Base-by-base conservation (phyloP, 1,139 yeast genomes). In the Barnettozyma hawaiiensis region DNA sequence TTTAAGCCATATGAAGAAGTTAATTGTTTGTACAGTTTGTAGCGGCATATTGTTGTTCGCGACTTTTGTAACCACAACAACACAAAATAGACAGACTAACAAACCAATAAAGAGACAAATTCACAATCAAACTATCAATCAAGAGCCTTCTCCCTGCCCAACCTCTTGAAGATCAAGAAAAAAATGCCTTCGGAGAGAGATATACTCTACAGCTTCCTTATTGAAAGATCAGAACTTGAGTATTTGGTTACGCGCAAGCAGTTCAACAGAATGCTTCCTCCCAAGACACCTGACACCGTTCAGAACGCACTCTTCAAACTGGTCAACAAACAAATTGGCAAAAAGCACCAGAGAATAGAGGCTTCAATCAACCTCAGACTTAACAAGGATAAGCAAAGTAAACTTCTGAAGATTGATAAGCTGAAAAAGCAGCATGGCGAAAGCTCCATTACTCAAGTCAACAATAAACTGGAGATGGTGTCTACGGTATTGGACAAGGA, bases 171-270 rank as follows among this genome's bases (percentile, higher is more conserved):
- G n/a, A n/a, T n/a, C n/a, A n/a, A n/a, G n/a, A n/a, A n/a, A n/a
- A n/a, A 31, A 12, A 50, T 48, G 53, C 45, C 50, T 2, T 39
- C 50, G 1, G 55, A 53, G 32, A 18, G 39, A 2, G 54, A 51
- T 14, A 39, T 54, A 2, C 34, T 54, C 1, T 40, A 37, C 1
- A 23, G 37, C 5, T 54, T 49, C 18, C 43, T 54, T 1, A 26
- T 51, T 2, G 54, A 53, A 10, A 36, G 57, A 23, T 35, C 47
- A 1, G 26, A 37, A 3, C 35, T 52, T 22, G 27, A 37, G 7
- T 31, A 36, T 4, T 36, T 43, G 3, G 26, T 53, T 2, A 31
- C 51, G 3, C 29, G 23, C 20, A 41, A 44, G 7, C 37, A 42
- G 7, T 44, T 54, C 26, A 34, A 18, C 7, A 42, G 35, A 18